Base-by-base conservation (phyloP, 1,284 basidiomycete species). In the Naganishia sp. region DNA sequence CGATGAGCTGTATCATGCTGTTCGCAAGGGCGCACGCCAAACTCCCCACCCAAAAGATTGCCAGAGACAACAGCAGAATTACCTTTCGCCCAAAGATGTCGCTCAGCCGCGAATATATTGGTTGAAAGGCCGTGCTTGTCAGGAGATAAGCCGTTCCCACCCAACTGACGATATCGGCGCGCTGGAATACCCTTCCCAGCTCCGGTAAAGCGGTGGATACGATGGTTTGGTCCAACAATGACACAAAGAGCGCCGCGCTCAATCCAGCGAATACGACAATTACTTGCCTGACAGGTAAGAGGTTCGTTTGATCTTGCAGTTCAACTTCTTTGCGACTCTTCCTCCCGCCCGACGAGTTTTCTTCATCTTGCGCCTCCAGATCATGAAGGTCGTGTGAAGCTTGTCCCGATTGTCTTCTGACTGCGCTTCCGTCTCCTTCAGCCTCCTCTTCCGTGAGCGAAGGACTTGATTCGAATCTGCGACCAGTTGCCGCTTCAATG, bases 41-140 rank as follows among this genome's bases (percentile, higher is more conserved):
- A 48, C 65, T 59, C 16, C 77, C 75, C 45, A 88, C 74, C 78
- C 88, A 84, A 75, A 87, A 87, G 49, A 89, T 80, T 13, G 78
- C 74, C 81, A 89, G 85, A 4, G 84, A 83, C 7, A 84, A 76
- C 48, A 86, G 83, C 48, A 90, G 79, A 0, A 86, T 84, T 21
- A 80, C 77, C 74, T 91, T 90, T 36, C 90, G 82, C 18, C 89
- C 90, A 70, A 90, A 90, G 43, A 88, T 89, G 70, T 91, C 89
- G 81, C 86, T 80, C n/a, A 89, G 84, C 6, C 87, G 83, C 42
- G 88, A 88, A 75, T 89, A 84, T 4, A 84, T 76, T 1, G 78
- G 83, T 75, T 89, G 88, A 70, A 88, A 86, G 16, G 86, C 84
- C 7, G 88, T 86, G 0, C 83, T 85, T 0, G 86, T 87, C 61